Evolutionary conservation across 805 yeast species (phyloP).

Genomic region (Cyberlindnera euphorbiiphila): DNA sequence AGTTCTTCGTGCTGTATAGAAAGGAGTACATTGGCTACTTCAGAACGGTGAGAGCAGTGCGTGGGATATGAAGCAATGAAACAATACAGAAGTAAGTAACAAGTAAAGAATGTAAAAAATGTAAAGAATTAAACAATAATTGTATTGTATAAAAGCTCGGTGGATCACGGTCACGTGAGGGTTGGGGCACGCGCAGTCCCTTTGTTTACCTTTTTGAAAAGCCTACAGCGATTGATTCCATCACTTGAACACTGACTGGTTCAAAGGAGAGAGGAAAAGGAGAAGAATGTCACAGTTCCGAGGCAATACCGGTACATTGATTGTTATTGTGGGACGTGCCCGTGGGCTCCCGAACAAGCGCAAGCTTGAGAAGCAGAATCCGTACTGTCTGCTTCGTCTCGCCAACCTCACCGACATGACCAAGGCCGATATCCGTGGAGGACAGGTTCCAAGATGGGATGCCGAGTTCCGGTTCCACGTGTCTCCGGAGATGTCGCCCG

Average conservation of each 20-base stretch:
- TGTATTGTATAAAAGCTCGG: too few relatives aligned
- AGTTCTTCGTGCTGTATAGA: slow-evolving; percentile 20
- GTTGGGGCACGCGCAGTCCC: too few relatives aligned
- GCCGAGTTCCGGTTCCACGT: slow-evolving; percentile 67
- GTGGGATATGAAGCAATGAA: too few relatives aligned
- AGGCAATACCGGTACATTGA: slow-evolving; percentile 48
- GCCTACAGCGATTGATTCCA: too few relatives aligned
- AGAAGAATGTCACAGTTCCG: slow-evolving; percentile 26
- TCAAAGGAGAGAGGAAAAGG: slow-evolving; percentile 2
- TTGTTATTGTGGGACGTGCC: slow-evolving; percentile 75
- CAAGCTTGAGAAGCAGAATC: slow-evolving; percentile 89
- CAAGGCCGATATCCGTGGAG: slow-evolving; percentile 76
- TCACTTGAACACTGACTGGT: too few relatives aligned
- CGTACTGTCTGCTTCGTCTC: slow-evolving; percentile 78
- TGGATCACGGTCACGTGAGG: too few relatives aligned
- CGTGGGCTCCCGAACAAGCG: slow-evolving; percentile 83
- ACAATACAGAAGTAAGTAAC: too few relatives aligned
- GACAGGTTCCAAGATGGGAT: slow-evolving; percentile 91
- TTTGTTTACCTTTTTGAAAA: too few relatives aligned
- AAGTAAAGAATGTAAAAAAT: too few relatives aligned
- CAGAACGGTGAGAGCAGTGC: slow-evolving; percentile 5
- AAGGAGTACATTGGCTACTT: slow-evolving; percentile 15
- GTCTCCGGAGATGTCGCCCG: slow-evolving; percentile 57
- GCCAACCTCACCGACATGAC: slow-evolving; percentile 82
- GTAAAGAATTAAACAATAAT: too few relatives aligned